Conservation (phyloP, 192 early-diverging fungal genomes). For the Coemansia sp. region DNA sequence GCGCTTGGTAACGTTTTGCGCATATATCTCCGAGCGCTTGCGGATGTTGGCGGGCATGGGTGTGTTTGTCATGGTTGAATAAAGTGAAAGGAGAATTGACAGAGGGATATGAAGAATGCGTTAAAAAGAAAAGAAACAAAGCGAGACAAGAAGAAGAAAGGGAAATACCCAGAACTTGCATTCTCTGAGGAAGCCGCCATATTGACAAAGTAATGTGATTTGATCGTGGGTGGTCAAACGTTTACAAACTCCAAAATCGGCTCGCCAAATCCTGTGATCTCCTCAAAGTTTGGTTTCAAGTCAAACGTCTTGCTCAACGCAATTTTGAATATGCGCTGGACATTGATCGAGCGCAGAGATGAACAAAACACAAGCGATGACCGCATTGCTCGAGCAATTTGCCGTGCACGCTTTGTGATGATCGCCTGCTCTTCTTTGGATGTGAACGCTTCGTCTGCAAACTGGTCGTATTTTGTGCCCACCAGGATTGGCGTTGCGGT, state of each 20-base stretch:
- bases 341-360: conserved; percentile 91
- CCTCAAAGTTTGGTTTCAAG: conserved; percentile 89
- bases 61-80: conserved; percentile 21
- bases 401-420: conserved; percentile 90
- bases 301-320: conserved; percentile 93
- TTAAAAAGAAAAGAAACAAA: conserved; percentile 5
- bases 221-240: conserved; percentile 7
- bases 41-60: conserved; percentile 49
- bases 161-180: not conserved
- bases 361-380: conserved; percentile 95
- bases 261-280: conserved; percentile 87
- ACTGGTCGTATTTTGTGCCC: conserved; percentile 96
- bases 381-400: conserved; percentile 91
- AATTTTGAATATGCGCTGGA: conserved; percentile 98
- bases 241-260: conserved; percentile 86
- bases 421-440: conserved; percentile 89
- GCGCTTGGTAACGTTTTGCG: conserved; percentile 47
- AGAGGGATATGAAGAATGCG: conserved; percentile 1
- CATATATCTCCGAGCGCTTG: conserved; percentile 43
- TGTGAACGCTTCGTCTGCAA: conserved; percentile 64
- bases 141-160: not conserved
- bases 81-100: not conserved
- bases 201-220: too few relatives aligned
- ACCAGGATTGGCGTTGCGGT: conserved; percentile 93
- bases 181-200: not conserved